A percentile compares a stretch with the other conserved stretches of the same genome.
These are phyloP conservation scores for Nemophila menziesii DNA, from an alignment of 257 asterid genomes.

Conservation along the genomic window DNA sequence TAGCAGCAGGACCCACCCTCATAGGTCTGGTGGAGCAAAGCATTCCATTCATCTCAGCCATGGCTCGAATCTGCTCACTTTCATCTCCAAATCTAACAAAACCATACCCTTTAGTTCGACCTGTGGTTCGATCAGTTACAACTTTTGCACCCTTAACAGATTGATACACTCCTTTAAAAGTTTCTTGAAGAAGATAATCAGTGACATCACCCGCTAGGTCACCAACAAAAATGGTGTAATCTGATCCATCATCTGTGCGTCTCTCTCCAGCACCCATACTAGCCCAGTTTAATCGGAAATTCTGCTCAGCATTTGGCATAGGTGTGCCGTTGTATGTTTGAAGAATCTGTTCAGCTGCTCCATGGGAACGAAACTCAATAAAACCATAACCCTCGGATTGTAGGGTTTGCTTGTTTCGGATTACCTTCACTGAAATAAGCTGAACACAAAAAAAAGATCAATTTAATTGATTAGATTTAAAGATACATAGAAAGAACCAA, in stretches of 20 bases:
- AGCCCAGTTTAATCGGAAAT: conserved; percentile 76
- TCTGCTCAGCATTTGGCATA: conserved; percentile 62
- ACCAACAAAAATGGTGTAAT: conserved; percentile 71
- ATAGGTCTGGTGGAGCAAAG: conserved; percentile 74
- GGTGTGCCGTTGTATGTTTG: conserved; percentile 52
- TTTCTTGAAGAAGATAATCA: conserved; percentile 55
- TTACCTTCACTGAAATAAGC: conserved; percentile 59
- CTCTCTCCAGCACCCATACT: conserved; percentile 67
- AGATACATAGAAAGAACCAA: neutral
- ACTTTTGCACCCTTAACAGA: conserved; percentile 84
- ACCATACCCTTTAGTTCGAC: conserved; percentile 86
- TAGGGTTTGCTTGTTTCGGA: conserved; percentile 57
- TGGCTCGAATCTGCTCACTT: conserved; percentile 66
- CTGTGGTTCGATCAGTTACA: conserved; percentile 66
- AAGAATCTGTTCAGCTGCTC: conserved; percentile 52
- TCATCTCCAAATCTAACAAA: conserved; percentile 78
- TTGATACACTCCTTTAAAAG: conserved; percentile 45
- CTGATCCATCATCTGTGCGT: conserved; percentile 64
- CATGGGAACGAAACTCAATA: conserved; percentile 57
- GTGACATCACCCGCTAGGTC: conserved; percentile 87
- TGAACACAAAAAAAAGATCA: conserved; percentile 18
- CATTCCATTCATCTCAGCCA: conserved; percentile 81
- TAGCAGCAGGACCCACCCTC: conserved; percentile 87
- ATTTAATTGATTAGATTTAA: too few species aligned
- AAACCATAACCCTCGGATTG: conserved; percentile 90